A percentile compares a stretch with the other conserved stretches of the same genome.
Conservation (phyloP, 2,329 filamentous ascomycete species). For the Penicillium sp. region DNA sequence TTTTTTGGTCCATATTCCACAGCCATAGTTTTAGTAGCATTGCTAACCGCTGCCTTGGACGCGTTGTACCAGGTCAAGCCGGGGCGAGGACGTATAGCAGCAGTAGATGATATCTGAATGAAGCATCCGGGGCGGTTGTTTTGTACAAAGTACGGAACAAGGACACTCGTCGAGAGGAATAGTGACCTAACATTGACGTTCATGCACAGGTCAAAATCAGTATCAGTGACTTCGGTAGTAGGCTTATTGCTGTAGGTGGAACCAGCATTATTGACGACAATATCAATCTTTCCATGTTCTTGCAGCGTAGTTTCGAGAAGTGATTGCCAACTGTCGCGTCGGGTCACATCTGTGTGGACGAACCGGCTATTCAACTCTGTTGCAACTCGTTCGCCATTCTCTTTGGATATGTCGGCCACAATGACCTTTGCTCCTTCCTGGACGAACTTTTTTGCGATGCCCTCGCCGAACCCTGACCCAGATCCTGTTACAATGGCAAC, state of each 20-base stretch:
- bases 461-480: constrained; percentile 45
- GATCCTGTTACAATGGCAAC: constrained; percentile 48
- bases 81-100: constrained; percentile 43
- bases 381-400: constrained; percentile 31
- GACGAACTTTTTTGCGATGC: constrained; percentile 41
- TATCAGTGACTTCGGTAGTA: constrained; percentile 43
- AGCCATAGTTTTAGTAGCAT: constrained; percentile 33
- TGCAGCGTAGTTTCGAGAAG: constrained; percentile 30
- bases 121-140: constrained; percentile 41
- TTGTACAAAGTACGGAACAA: constrained; percentile 43
- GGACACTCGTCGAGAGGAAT: constrained; percentile 38
- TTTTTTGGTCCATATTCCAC: constrained; percentile 31
- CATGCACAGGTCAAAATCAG: constrained; percentile 46
- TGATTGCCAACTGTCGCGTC: constrained; percentile 33
- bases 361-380: constrained; percentile 28
- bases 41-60: constrained; percentile 46
- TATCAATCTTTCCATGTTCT: constrained; percentile 40
- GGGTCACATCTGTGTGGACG: constrained; percentile 32
- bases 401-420: constrained; percentile 40
- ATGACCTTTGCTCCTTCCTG: constrained; percentile 44
- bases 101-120: constrained; percentile 48
- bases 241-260: constrained; percentile 42
- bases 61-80: constrained; percentile 50
- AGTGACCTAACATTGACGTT: constrained; percentile 49
- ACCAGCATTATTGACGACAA: constrained; percentile 54